Conservation (phyloP, 2,329 filamentous ascomycete species). For the Aspergillus nomiae region DNA sequence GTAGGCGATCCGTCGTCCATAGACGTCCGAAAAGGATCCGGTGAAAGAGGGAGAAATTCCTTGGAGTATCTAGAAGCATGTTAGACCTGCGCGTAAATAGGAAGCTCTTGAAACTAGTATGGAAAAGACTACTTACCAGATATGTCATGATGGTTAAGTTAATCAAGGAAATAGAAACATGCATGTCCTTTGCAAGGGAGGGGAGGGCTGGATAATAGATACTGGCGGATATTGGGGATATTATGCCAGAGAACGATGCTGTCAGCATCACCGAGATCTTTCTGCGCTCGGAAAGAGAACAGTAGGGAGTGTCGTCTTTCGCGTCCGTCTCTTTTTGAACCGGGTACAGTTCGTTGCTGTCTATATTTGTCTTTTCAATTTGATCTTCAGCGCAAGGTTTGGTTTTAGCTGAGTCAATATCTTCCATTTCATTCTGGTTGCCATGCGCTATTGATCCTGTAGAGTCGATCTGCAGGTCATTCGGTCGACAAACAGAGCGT, state of each 20-base stretch:
- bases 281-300: slow-evolving; percentile 3
- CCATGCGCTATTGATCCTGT: background rate
- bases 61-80: slow-evolving; percentile 53
- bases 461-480: background rate
- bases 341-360: background rate
- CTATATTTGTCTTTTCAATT: background rate
- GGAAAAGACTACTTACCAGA: slow-evolving; percentile 31
- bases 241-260: slow-evolving; percentile 11
- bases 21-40: slow-evolving; percentile 63
- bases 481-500: background rate
- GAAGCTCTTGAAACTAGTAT: background rate
- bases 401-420: background rate
- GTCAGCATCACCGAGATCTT: slow-evolving; percentile 8
- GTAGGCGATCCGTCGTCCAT: slow-evolving; percentile 64
- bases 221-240: slow-evolving; percentile 31
- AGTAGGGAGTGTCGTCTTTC: slow-evolving; percentile 8
- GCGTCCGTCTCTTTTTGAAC: background rate
- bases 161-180: slow-evolving; percentile 42
- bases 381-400: background rate
- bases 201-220: slow-evolving; percentile 37
- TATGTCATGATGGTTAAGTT: slow-evolving; percentile 54
- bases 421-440: background rate
- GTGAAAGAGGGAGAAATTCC: slow-evolving; percentile 63
- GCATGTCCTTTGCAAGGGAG: slow-evolving; percentile 37
- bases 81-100: background rate